Evolutionary conservation across 2,329 filamentous ascomycete genomes (phyloP), one percentile per base, ranked within the genome.

Genomic region (Ilyonectria mors-panacis): DNA sequence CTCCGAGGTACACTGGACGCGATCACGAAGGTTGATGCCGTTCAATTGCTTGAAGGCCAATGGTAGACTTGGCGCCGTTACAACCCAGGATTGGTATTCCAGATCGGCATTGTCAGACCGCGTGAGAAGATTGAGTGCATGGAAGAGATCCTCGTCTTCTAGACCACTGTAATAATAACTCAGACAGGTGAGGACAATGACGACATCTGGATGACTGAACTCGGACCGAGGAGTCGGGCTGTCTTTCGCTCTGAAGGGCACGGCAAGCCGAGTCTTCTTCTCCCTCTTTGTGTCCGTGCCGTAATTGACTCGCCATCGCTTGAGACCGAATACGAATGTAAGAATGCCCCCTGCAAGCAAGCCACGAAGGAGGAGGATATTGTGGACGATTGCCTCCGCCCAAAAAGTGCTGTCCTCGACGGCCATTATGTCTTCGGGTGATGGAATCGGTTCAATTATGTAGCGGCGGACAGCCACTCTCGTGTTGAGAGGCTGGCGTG

Each of bases 301-400:
- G 65, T 90, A 93, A 60, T 92, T 86, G 0, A 93, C 90, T 3
- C 87, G 79, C 88, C 88, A 93, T 1, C 90, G 81, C 71, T 92
- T 93, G 15, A 85, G 78, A 0, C 79, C 77, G 0, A 93, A 78
- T 0, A 80, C 81, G 64, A 90, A 91, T 0, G 71, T 71, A 0
- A 93, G 71, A 0, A 93, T 80, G 0, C 88, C 86, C 0, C 82
- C 77, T 0, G 87, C 86, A 9, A 93, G 76, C 0, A 93, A 80
- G 0, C 91, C 86, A 26, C 87, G 81, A 0, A 91, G 72, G 2
- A 89, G 77, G 0, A 89, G 76, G 0, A 90, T 73, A 0, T 79
- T 74, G 1, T 30, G 77, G 78, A 0, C 77, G 77, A 0, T 77
- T 45, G 0, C 80, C 66, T 74, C 79, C 1, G 8, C 44, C 78